Conservation (phyloP, 306 rosid genomes). For the Echinosophora koreensis region DNA sequence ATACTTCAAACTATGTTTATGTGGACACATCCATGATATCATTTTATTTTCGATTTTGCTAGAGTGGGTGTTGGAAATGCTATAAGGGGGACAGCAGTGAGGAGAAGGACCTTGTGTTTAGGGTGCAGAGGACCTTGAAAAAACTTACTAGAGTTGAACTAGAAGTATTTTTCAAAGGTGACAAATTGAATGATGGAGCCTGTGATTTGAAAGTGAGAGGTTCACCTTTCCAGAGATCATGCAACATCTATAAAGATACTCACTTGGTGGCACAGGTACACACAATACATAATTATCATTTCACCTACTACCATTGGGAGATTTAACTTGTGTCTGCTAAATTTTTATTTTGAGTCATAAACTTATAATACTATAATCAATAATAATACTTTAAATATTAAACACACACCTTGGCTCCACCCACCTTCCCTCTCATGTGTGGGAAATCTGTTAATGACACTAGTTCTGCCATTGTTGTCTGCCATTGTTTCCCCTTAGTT, state of each 20-base stretch:
- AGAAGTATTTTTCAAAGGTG: conserved; percentile 61
- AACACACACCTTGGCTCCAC: no score
- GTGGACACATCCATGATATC: neutral
- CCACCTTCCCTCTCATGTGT: no score
- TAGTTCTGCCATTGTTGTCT: no score
- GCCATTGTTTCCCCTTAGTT: no score
- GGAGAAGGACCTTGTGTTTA: conserved; percentile 54
- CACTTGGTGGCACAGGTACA: conserved; percentile 85
- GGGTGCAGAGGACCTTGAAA: conserved; percentile 62
- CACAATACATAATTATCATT: conserved; percentile 23
- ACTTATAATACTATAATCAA: no score
- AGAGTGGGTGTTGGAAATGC: conserved; percentile 85
- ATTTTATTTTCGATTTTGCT: conserved; percentile 27
- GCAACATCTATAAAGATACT: conserved; percentile 64
- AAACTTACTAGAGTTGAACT: conserved; percentile 67
- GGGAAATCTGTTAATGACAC: no score
- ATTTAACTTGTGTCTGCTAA: neutral
- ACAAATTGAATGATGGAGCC: conserved; percentile 44
- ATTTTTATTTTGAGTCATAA: neutral
- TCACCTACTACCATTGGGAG: neutral
- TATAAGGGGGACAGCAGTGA: conserved; percentile 59
- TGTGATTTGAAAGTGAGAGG: conserved; percentile 71
- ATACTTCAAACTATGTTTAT: no score
- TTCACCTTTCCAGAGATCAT: conserved; percentile 71
- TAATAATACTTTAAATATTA: no score